Base-by-base conservation (phyloP, 139 green algal genomes). In the Tetraselmis chui region DNA sequence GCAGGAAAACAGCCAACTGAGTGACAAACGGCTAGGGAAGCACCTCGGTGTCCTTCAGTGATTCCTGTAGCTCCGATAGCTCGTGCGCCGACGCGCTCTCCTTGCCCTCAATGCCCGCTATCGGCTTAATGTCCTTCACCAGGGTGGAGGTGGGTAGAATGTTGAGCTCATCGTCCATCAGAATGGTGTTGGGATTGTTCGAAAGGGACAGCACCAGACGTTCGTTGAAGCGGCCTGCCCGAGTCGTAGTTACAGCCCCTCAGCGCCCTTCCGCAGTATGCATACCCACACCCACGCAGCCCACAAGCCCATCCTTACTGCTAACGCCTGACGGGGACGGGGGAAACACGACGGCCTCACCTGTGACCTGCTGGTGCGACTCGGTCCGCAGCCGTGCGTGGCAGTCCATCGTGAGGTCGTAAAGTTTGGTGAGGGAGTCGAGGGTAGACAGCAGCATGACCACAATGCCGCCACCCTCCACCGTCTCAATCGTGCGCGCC, bases 101-200 rank as follows among this genome's bases (percentile, higher is more conserved):
- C 1, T 88, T 83, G 0, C 23, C 87, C 59, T 91, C 91, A 74
- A 95, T 91, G 25, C 82, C 59, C 2, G 89, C 80, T 31, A 96
- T n/a, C 25, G 93, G 90, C 82, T 89, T 82, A 75, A 97, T 94
- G 86, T 88, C n/a, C 32, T 83, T 83, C 30, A 93, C 89, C 31
- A 93, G 93, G 28, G 87, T 91, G 83, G 89, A 95, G 26, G 94
- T 96, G 23, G 97, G 97, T 85, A 99, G 90, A 58, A 99, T 93
- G 88, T 99, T 99, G 76, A 99, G 92, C 90, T 99, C 97, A 81
- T 99, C 97, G 78, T 99, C 96, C 90, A 98, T 95, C 28, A 99
- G 86, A 26, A 98, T 89, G 91, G 92, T 97, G 80, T 88, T 88
- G 2, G 84, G 88, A 85, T 90, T 96, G 79, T 83, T 88, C 24